Conservation (phyloP, 768 basidiomycete species). For the Sutorius australiensis region DNA sequence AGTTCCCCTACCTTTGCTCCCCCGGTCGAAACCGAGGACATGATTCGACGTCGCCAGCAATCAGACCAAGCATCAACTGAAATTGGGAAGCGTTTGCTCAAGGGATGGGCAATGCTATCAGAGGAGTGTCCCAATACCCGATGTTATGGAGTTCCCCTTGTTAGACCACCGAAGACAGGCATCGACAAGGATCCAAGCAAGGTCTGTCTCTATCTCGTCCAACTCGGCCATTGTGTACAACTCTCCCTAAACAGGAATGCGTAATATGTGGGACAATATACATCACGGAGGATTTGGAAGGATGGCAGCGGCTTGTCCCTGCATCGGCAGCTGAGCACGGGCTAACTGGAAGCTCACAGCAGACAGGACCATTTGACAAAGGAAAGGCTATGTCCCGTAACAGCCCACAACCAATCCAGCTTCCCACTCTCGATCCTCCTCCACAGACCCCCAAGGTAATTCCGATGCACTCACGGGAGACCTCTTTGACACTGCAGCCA, state of each 20-base stretch:
- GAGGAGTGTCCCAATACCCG: slow-evolving; percentile 70
- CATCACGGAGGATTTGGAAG: slow-evolving; percentile 51
- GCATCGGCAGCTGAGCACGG: slow-evolving; percentile 11
- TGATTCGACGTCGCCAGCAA: slow-evolving; percentile 67
- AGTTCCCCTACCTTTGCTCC: slow-evolving; percentile 63
- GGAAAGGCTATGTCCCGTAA: slow-evolving; percentile 13
- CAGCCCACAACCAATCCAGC: slow-evolving; percentile 31
- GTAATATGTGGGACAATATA: slow-evolving; percentile 71
- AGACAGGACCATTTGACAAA: slow-evolving; percentile 8
- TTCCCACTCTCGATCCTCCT: slow-evolving; percentile 32
- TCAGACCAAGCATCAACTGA: slow-evolving; percentile 77
- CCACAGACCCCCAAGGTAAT: slow-evolving; percentile 27
- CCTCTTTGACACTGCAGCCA: slow-evolving; percentile 10
- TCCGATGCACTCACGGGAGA: background rate
- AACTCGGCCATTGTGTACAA: background rate
- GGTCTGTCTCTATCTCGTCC: slow-evolving; percentile 36
- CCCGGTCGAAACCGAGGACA: slow-evolving; percentile 63
- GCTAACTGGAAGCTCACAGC: background rate
- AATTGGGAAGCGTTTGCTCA: slow-evolving; percentile 72
- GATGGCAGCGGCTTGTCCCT: slow-evolving; percentile 43
- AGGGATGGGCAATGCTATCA: slow-evolving; percentile 87
- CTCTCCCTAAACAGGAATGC: slow-evolving; percentile 55
- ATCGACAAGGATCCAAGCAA: slow-evolving; percentile 62
- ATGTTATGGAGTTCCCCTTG: slow-evolving; percentile 82
- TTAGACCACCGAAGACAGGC: slow-evolving; percentile 66